Conservation (phyloP, 2,329 filamentous ascomycete species). For the Colletotrichum scovillei region DNA sequence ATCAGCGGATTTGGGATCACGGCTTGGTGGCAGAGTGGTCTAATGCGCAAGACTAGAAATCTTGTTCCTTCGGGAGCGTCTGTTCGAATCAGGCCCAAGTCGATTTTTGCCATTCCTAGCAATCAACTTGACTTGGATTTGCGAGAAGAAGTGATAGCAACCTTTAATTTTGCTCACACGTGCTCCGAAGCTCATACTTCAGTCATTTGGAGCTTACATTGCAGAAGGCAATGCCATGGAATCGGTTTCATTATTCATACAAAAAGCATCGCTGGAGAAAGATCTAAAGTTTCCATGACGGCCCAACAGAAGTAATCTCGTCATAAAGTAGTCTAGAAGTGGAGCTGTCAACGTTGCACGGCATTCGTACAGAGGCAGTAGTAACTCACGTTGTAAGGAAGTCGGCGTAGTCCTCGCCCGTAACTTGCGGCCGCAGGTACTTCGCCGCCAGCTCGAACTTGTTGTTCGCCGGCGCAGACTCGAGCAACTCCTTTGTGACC, state of each 20-base stretch:
- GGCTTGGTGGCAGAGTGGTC: conserved; percentile 22
- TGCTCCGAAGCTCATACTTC: too few relatives aligned
- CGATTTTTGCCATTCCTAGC: background rate
- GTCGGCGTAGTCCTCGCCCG: conserved; percentile 30
- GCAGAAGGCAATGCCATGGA: background rate
- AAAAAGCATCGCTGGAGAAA: too few relatives aligned
- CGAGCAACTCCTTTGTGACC: conserved; percentile 22
- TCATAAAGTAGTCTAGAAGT: background rate
- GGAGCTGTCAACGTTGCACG: background rate
- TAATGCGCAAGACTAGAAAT: conserved; percentile 23
- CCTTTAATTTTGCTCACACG: too few relatives aligned
- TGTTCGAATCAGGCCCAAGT: conserved; percentile 21
- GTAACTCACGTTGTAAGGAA: conserved; percentile 32
- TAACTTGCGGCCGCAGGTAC: conserved; percentile 25
- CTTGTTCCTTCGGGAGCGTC: conserved; percentile 21
- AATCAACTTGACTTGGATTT: too few relatives aligned
- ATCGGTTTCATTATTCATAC: background rate
- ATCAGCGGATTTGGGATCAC: fast-evolving
- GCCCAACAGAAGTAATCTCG: background rate
- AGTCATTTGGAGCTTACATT: too few relatives aligned
- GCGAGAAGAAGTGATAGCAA: too few relatives aligned
- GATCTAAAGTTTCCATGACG: background rate
- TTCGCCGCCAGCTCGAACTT: conserved; percentile 34
- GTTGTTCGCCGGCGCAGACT: conserved; percentile 32
- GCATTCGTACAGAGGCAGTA: background rate